These are phyloP conservation scores for Chrysanthemum makinoi DNA, from an alignment of 129 eudicot genomes.

Conservation along the genomic window DNA sequence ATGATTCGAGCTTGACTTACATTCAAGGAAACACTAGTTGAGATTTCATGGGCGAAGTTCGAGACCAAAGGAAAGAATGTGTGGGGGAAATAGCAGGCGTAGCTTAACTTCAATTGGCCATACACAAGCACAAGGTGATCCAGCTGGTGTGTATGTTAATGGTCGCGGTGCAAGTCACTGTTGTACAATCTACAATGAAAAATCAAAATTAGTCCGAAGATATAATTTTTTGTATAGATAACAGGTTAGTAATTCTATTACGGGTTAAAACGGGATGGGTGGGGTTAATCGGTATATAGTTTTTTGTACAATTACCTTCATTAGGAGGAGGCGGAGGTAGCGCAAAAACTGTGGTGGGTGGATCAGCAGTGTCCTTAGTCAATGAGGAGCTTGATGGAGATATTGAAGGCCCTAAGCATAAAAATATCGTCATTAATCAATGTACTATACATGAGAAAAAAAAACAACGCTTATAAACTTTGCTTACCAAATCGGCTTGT, in stretches of 20 bases:
- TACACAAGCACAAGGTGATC: constrained; percentile 87
- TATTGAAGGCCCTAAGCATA: constrained; percentile 45
- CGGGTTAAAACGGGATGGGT: background rate
- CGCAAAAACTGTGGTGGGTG: constrained; percentile 48
- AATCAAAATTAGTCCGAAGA: background rate
- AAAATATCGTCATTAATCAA: background rate
- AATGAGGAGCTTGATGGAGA: constrained; percentile 54
- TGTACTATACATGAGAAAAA: background rate
- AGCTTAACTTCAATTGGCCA: constrained; percentile 79
- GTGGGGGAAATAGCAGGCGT: constrained; percentile 57
- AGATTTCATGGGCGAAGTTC: constrained; percentile 72
- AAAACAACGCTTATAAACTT: constrained; percentile 24
- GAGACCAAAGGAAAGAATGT: constrained; percentile 83
- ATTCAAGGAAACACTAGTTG: constrained; percentile 53
- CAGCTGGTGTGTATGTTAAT: constrained; percentile 72
- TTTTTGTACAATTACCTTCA: constrained; percentile 44
- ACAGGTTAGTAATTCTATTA: background rate
- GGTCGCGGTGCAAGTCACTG: constrained; percentile 77
- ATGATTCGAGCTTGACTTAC: constrained; percentile 81
- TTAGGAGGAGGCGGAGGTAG: constrained; percentile 93
- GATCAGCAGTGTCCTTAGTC: constrained; percentile 33
- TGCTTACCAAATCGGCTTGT: constrained; percentile 43
- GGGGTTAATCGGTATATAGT: background rate
- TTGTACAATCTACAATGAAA: constrained; percentile 60
- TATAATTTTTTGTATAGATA: too few species aligned